A percentile compares a stretch with the other conserved stretches of the same genome.
phyloP scores from a whole-genome alignment of 225 moss, liverwort and hornwort species.

The Neckera pumila region DNA sequence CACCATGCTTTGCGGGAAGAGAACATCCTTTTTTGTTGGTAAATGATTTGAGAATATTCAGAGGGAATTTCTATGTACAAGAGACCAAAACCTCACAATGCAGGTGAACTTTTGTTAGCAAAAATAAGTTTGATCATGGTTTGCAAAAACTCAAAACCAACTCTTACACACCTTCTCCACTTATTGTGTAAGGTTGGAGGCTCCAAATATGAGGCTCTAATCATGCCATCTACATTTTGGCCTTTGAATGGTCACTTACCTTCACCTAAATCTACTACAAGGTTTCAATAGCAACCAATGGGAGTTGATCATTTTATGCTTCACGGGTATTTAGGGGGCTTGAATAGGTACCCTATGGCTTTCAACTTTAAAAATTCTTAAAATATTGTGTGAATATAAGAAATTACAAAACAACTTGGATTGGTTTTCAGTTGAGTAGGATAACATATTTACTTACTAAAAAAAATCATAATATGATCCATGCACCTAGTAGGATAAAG shows the following conservation, averaged over 20 bases:
- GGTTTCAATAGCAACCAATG: not conserved
- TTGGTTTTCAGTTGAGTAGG: not conserved
- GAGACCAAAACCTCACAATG: accelerated
- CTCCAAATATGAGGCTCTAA: not conserved
- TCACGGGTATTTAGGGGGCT: accelerated
- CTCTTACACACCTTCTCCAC: accelerated
- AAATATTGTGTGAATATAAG: not conserved
- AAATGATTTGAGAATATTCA: not conserved
- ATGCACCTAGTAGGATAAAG: accelerated
- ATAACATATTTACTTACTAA: not conserved
- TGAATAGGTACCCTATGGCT: not conserved
- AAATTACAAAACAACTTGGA: accelerated
- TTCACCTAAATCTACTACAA: accelerated
- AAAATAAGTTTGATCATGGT: not conserved
- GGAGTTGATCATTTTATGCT: not conserved
- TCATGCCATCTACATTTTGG: not conserved
- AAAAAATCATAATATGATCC: not conserved
- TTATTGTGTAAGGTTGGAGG: not conserved
- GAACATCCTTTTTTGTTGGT: accelerated
- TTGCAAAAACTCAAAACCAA: not conserved
- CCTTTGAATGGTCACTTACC: not conserved
- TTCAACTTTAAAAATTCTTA: not conserved
- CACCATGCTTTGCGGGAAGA: accelerated
- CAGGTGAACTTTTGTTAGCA: accelerated
- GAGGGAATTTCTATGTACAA: accelerated